phyloP scores from a whole-genome alignment of 495 filamentous ascomycete genomes.

The Lasiosphaeriaceae sp. region DNA sequence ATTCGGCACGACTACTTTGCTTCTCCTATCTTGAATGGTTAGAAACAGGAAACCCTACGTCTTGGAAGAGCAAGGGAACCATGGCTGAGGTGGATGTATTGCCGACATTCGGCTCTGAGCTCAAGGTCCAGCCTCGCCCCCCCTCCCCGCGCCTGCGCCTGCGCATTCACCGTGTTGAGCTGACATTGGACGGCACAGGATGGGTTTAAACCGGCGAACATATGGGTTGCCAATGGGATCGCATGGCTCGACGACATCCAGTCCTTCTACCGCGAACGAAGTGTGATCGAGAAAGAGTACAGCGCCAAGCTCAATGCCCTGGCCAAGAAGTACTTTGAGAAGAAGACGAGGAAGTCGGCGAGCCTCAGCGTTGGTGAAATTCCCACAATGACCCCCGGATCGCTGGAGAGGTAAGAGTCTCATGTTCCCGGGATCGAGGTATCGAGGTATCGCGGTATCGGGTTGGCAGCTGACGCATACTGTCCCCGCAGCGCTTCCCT shows the following conservation, averaged over 20 bases:
- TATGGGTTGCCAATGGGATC: slow-evolving; percentile 86
- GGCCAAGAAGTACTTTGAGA: slow-evolving; percentile 94
- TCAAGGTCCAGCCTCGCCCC: slow-evolving; percentile 65
- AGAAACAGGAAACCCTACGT: slow-evolving; percentile 4
- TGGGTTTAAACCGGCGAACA: slow-evolving; percentile 89
- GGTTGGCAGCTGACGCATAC: slow-evolving; percentile 13
- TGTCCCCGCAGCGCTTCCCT: slow-evolving; percentile 65
- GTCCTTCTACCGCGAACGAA: slow-evolving; percentile 92
- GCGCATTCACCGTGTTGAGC: slow-evolving; percentile 1
- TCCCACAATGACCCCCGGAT: slow-evolving; percentile 88
- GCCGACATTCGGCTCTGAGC: slow-evolving; percentile 81
- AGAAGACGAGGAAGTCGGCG: slow-evolving; percentile 87
- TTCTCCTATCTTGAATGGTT: slow-evolving; percentile 21
- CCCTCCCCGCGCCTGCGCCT: neutral
- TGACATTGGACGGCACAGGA: slow-evolving; percentile 52
- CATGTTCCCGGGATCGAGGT: neutral
- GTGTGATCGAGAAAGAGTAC: slow-evolving; percentile 94
- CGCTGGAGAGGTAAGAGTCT: slow-evolving; percentile 69
- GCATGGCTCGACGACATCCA: slow-evolving; percentile 95
- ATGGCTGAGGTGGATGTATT: slow-evolving; percentile 74
- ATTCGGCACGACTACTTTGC: slow-evolving; percentile 6
- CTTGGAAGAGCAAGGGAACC: slow-evolving; percentile 14
- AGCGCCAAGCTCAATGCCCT: slow-evolving; percentile 77
- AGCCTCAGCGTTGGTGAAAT: slow-evolving; percentile 90
- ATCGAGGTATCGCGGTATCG: neutral